phyloP scores from a whole-genome alignment of 1,284 basidiomycete genomes.

The Sparassis latifolia region DNA sequence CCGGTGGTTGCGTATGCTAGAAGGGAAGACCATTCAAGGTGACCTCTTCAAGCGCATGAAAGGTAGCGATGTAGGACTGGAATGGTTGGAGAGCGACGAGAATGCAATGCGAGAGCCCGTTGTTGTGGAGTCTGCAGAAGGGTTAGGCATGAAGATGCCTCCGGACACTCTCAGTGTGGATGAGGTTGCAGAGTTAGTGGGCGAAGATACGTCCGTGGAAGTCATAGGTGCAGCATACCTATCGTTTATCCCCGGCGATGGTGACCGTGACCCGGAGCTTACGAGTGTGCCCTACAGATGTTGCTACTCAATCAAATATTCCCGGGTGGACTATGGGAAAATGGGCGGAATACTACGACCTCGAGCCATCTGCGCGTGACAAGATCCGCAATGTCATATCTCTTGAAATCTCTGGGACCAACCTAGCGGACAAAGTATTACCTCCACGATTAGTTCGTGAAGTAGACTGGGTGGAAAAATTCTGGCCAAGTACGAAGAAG shows the following conservation, averaged over 20 bases:
- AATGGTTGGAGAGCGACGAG: slow-evolving; percentile 69
- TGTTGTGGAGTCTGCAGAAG: slow-evolving; percentile 67
- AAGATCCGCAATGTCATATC: slow-evolving; percentile 56
- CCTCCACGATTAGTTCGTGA: slow-evolving; percentile 86
- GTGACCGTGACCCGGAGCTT: background rate
- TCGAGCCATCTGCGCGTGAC: slow-evolving; percentile 58
- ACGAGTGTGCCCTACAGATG: slow-evolving; percentile 43
- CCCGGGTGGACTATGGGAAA: slow-evolving; percentile 84
- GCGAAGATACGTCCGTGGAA: slow-evolving; percentile 73
- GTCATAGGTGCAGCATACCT: slow-evolving; percentile 68
- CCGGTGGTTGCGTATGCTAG: slow-evolving; percentile 62
- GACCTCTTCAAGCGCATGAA: slow-evolving; percentile 63
- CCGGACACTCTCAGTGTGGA: slow-evolving; percentile 58
- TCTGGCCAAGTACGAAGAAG: slow-evolving; percentile 78
- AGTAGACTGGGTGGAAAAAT: slow-evolving; percentile 94
- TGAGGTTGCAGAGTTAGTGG: slow-evolving; percentile 78
- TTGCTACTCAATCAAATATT: slow-evolving; percentile 74
- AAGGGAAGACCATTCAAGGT: slow-evolving; percentile 53
- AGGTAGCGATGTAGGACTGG: slow-evolving; percentile 55
- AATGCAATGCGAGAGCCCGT: slow-evolving; percentile 72
- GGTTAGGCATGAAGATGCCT: slow-evolving; percentile 85
- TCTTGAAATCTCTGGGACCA: slow-evolving; percentile 31
- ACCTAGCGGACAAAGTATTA: slow-evolving; percentile 53
- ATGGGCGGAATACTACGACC: slow-evolving; percentile 86
- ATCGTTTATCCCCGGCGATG: slow-evolving; percentile 1